A percentile compares a stretch with the other conserved stretches of the same genome.
Conservation (phyloP, 2,329 filamentous ascomycete genomes). For the Cladosporium halotolerans region DNA sequence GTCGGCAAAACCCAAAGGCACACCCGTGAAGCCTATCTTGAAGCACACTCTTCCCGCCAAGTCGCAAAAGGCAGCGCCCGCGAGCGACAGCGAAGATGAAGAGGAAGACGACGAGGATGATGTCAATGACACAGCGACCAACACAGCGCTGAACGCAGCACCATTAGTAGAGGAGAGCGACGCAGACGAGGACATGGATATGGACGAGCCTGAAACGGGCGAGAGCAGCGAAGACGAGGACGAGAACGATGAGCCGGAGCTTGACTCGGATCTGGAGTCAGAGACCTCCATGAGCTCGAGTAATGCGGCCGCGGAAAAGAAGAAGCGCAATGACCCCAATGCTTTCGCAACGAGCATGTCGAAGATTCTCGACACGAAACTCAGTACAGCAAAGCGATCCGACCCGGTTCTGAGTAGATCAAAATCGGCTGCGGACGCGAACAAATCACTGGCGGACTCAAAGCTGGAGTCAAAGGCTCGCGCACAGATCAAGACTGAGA, state of each 20-base stretch:
- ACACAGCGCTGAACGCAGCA: constrained; percentile 18
- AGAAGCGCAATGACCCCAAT: constrained; percentile 85
- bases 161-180: constrained; percentile 16
- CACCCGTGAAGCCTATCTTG: constrained; percentile 18
- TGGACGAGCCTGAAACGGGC: constrained; percentile 23
- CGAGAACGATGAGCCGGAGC: constrained; percentile 38
- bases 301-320: constrained; percentile 40
- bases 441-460: constrained; percentile 65
- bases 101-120: constrained; percentile 41
- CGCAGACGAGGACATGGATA: constrained; percentile 15
- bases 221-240: constrained; percentile 34
- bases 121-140: constrained; percentile 35
- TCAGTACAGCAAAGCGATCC: constrained; percentile 70
- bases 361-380: constrained; percentile 85
- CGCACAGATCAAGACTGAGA: constrained; percentile 72
- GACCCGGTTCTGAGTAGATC: constrained; percentile 91
- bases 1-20: constrained; percentile 11
- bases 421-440: constrained; percentile 64
- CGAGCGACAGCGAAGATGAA: constrained; percentile 19
- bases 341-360: constrained; percentile 90
- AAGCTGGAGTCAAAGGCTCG: constrained; percentile 77
- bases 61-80: constrained; percentile 1
- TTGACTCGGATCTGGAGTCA: constrained; percentile 26
- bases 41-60: constrained; percentile 13
- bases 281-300: constrained; percentile 22